These are phyloP conservation scores for Paracamarosporium sp. DNA, from an alignment of 2,329 filamentous ascomycete genomes.

Conservation along the genomic window DNA sequence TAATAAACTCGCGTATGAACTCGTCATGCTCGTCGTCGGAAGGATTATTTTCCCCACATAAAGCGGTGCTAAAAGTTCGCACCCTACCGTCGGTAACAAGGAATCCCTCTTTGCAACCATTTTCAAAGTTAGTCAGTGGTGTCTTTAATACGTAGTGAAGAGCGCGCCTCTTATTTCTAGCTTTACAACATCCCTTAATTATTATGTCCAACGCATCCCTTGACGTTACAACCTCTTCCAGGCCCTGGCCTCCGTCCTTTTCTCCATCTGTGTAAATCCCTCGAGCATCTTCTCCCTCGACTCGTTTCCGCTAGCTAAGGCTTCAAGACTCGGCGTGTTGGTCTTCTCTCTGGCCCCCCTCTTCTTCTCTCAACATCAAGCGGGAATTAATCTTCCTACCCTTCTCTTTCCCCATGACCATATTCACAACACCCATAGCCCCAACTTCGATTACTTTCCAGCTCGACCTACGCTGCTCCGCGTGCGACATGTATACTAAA, in stretches of 20 bases:
- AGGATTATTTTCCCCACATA: not conserved
- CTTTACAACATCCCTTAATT: not conserved
- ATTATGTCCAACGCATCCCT: slow-evolving; percentile 17
- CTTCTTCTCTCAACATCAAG: slow-evolving; percentile 1
- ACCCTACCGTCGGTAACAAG: not conserved
- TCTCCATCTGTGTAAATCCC: slow-evolving; percentile 27
- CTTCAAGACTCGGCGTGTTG: not conserved
- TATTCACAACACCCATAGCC: slow-evolving; percentile 30
- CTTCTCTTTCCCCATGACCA: not conserved
- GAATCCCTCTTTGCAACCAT: not conserved
- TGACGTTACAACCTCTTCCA: slow-evolving; percentile 26
- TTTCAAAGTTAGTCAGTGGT: not conserved
- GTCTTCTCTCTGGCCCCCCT: not conserved
- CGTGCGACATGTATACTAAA: slow-evolving; percentile 25
- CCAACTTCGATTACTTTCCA: slow-evolving; percentile 38
- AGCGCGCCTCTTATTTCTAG: not conserved
- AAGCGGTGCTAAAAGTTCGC: no score
- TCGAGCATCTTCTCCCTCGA: slow-evolving; percentile 10
- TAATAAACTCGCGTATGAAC: not conserved
- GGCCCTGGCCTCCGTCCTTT: slow-evolving; percentile 6
- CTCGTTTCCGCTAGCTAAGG: not conserved
- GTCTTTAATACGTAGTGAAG: no score
- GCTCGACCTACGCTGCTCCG: slow-evolving; percentile 24
- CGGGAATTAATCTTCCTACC: slow-evolving; percentile 4
- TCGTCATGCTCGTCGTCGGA: not conserved